Evolutionary conservation across 1,284 basidiomycete species (phyloP).

Genomic region (Sporisorium reilianum): DNA sequence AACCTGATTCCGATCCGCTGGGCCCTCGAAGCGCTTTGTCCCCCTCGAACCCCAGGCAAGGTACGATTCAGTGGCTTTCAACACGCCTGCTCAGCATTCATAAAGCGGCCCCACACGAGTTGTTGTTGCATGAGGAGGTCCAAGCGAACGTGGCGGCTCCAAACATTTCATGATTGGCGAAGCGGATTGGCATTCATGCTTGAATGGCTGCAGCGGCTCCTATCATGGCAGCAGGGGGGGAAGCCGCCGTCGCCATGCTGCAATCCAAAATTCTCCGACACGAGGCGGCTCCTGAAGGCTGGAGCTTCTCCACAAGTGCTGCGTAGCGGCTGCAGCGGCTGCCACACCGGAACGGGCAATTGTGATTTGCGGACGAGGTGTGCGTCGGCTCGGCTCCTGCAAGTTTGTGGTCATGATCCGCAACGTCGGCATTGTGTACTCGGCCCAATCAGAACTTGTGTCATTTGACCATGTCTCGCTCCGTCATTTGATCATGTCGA

Average conservation of each 20-base stretch:
- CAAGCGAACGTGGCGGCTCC: neutral
- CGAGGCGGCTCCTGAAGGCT: too few species aligned
- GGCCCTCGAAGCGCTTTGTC: neutral
- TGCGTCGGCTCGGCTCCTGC: slow-evolving; percentile 40
- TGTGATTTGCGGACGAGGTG: neutral
- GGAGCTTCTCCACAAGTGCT: neutral
- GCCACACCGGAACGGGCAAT: neutral
- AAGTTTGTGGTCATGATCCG: slow-evolving; percentile 13
- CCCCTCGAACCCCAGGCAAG: too few species aligned
- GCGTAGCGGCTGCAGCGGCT: slow-evolving; percentile 16
- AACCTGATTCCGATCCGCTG: too few species aligned
- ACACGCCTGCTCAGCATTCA: neutral
- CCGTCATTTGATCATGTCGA: too few species aligned
- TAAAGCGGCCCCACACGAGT: neutral
- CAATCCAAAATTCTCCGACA: too few species aligned
- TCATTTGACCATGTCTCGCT: too few species aligned
- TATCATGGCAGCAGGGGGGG: neutral
- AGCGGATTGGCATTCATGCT: neutral
- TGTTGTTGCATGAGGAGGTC: neutral
- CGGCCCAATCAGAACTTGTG: too few species aligned
- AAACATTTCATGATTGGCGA: neutral
- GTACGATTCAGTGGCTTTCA: too few species aligned
- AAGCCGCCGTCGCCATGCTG: too few species aligned
- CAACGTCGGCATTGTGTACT: neutral
- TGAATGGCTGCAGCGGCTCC: neutral